These are phyloP conservation scores for Colletotrichum filicis DNA, from an alignment of 2,329 filamentous ascomycete genomes.

Conservation along the genomic window DNA sequence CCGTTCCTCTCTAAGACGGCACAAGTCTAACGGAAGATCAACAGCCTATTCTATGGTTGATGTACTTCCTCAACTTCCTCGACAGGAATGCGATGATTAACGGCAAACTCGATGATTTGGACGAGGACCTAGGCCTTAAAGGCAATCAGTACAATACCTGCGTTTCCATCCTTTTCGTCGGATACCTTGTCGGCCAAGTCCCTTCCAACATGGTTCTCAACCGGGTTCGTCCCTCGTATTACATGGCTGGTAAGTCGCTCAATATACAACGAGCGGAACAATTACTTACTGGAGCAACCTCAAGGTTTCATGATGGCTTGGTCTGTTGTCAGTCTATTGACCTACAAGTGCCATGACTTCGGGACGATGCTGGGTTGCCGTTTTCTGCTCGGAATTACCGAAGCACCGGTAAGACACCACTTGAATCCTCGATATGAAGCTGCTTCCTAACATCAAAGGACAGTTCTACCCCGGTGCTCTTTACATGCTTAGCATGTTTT, in stretches of 20 bases:
- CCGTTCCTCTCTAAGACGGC: not conserved
- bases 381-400: conserved; percentile 35
- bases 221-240: conserved; percentile 39
- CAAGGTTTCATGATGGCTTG: conserved; percentile 35
- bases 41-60: conserved; percentile 37
- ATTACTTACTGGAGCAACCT: not conserved
- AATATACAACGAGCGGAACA: not conserved
- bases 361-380: conserved; percentile 32
- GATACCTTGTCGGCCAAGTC: conserved; percentile 38
- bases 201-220: conserved; percentile 49
- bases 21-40: not conserved
- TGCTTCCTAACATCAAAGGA: no score
- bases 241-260: conserved; percentile 26
- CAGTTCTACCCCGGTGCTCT: conserved; percentile 36
- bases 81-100: conserved; percentile 46
- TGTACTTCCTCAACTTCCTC: conserved; percentile 41
- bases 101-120: conserved; percentile 42
- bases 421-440: not conserved
- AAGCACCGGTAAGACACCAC: no score
- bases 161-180: conserved; percentile 35
- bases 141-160: conserved; percentile 45
- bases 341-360: conserved; percentile 34
- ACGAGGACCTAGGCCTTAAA: conserved; percentile 41
- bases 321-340: conserved; percentile 34
- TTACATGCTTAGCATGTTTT: conserved; percentile 36